These are phyloP conservation scores for Prunus padus DNA, from an alignment of 306 rosid species.

Conservation along the genomic window DNA sequence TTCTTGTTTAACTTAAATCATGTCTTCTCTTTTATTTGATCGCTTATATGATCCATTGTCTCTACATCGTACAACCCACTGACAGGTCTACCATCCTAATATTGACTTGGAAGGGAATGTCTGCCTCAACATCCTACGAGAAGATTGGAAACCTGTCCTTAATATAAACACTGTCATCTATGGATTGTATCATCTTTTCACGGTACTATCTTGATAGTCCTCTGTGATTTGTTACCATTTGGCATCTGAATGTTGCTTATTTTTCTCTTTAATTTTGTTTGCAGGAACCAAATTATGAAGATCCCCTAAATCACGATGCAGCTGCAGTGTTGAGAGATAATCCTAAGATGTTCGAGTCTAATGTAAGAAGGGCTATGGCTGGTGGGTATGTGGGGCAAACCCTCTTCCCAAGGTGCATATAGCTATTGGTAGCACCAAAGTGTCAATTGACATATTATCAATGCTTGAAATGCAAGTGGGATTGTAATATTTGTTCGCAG, in stretches of 20 bases:
- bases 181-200: constrained; percentile 88
- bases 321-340: constrained; percentile 86
- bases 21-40: constrained; percentile 6
- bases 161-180: constrained; percentile 79
- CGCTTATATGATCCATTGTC: background rate
- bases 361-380: constrained; percentile 87
- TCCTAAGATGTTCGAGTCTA: constrained; percentile 72
- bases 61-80: constrained; percentile 13
- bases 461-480: constrained; percentile 40
- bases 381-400: constrained; percentile 93
- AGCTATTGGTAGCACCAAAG: constrained; percentile 26
- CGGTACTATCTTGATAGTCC: constrained; percentile 40
- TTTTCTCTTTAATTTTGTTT: constrained; percentile 15
- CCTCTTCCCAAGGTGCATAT: constrained; percentile 71
- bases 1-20: background rate
- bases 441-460: constrained; percentile 34
- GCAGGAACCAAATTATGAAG: constrained; percentile 92
- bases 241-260: constrained; percentile 3
- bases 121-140: constrained; percentile 89
- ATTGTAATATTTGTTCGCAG: constrained; percentile 43
- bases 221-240: background rate
- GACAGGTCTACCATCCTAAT: constrained; percentile 89
- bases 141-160: constrained; percentile 98
- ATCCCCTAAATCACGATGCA: constrained; percentile 91
- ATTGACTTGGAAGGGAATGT: constrained; percentile 98